Conservation (phyloP, 2,329 filamentous ascomycete species). For the Phialophora tarda region DNA sequence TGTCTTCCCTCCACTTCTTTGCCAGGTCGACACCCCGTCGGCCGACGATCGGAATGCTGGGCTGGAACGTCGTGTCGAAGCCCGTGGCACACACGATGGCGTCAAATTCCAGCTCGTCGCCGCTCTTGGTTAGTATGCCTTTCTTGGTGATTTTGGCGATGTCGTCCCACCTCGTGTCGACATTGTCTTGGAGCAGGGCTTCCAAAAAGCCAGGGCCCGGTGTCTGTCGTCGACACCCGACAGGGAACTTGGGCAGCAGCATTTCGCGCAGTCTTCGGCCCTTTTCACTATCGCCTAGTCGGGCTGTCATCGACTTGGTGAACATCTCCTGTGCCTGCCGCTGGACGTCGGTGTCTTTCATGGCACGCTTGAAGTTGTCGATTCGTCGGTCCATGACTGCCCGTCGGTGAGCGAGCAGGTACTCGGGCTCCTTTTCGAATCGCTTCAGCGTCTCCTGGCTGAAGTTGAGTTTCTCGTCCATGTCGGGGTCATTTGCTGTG, state of each 20-base stretch:
- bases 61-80: too few relatives aligned
- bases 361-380: slow-evolving; percentile 17
- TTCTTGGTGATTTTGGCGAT: slow-evolving; percentile 41
- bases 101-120: slow-evolving; percentile 42
- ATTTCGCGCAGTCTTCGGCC: slow-evolving; percentile 34
- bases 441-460: slow-evolving; percentile 27
- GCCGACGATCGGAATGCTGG: slow-evolving; percentile 27
- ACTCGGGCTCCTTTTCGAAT: slow-evolving; percentile 35
- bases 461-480: slow-evolving; percentile 38
- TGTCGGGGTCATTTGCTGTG: slow-evolving; percentile 25
- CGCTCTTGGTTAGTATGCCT: slow-evolving; percentile 42
- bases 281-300: slow-evolving; percentile 30
- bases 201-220: slow-evolving; percentile 55
- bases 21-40: slow-evolving; percentile 36
- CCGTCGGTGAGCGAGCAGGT: slow-evolving; percentile 32
- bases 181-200: slow-evolving; percentile 37
- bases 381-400: slow-evolving; percentile 36
- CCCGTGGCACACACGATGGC: slow-evolving; percentile 46
- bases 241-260: slow-evolving; percentile 29
- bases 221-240: slow-evolving; percentile 56
- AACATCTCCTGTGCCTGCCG: slow-evolving; percentile 13
- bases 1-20: slow-evolving; percentile 36
- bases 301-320: slow-evolving; percentile 32
- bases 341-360: slow-evolving; percentile 9
- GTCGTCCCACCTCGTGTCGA: slow-evolving; percentile 15